These are phyloP conservation scores for Tolypocladium cylindrosporum DNA, from an alignment of 2,329 filamentous ascomycete species.

Conservation along the genomic window DNA sequence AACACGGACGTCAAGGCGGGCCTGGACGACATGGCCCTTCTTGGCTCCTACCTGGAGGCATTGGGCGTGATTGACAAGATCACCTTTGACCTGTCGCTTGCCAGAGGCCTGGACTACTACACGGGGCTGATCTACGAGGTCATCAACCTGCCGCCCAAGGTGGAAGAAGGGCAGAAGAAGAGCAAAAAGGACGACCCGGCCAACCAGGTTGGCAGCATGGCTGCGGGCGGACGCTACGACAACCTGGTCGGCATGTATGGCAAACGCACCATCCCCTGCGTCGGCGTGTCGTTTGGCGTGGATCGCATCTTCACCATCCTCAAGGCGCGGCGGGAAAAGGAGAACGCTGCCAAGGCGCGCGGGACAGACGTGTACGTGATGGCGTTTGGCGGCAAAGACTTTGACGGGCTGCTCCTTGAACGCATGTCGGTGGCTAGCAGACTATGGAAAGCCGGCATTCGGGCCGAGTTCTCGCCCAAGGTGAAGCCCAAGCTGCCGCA, in stretches of 20 bases:
- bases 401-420: conserved; percentile 70
- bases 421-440: conserved; percentile 69
- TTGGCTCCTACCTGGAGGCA: conserved; percentile 74
- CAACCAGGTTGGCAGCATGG: conserved; percentile 69
- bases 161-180: conserved; percentile 27
- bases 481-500: conserved; percentile 78
- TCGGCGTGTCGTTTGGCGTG: conserved; percentile 76
- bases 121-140: conserved; percentile 88
- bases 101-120: conserved; percentile 87
- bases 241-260: conserved; percentile 92
- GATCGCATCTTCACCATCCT: conserved; percentile 93
- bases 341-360: conserved; percentile 50
- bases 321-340: conserved; percentile 61
- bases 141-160: conserved; percentile 49
- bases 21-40: conserved; percentile 66
- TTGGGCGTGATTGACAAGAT: conserved; percentile 64
- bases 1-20: conserved; percentile 73
- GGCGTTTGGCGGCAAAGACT: conserved; percentile 84
- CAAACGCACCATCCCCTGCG: conserved; percentile 63
- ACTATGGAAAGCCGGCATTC: conserved; percentile 77
- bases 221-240: conserved; percentile 85
- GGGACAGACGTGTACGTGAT: conserved; percentile 81
- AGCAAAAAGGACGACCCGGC: conserved; percentile 43
- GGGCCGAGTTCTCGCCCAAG: conserved; percentile 81
- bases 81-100: conserved; percentile 83